Conservation (phyloP, 345 rosid species). For the Acer saccharum region DNA sequence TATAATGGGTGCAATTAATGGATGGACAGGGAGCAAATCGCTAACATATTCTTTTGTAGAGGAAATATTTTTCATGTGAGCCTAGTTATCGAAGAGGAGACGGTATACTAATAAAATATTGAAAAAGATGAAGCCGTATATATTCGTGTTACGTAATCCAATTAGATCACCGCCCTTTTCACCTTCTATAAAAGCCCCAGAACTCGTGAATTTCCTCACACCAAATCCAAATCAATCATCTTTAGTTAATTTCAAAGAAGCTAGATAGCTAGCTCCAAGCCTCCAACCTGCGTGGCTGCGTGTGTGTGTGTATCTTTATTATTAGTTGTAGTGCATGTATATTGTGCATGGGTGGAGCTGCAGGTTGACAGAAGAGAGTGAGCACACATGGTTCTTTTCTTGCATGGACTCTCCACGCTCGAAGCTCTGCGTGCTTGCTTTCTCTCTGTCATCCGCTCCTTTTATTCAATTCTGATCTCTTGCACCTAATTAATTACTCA, state of each 20-base stretch:
- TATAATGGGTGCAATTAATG: neutral
- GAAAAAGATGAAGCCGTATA: constrained; percentile 1
- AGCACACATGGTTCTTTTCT: constrained; percentile 31
- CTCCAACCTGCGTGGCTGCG: no score
- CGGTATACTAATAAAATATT: neutral
- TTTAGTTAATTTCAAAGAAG: neutral
- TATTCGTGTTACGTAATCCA: neutral
- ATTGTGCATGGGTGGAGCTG: no score
- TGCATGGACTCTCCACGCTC: constrained; percentile 24
- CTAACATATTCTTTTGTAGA: neutral
- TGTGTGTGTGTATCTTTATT: no score
- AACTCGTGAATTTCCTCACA: neutral
- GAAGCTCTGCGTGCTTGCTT: constrained; percentile 31
- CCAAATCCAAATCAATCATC: neutral
- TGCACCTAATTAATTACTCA: neutral
- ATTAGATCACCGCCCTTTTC: neutral
- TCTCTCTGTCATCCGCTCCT: constrained; percentile 22
- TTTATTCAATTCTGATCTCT: neutral
- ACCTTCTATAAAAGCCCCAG: constrained; percentile 12
- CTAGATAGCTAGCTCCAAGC: no score
- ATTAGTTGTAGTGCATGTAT: no score
- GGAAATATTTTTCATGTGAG: neutral
- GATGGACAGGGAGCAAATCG: neutral
- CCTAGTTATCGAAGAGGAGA: neutral
- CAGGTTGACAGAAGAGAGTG: constrained; percentile 38